Conservation (phyloP, 352 stramenopile genomes). For the Discostella stelligera region DNA sequence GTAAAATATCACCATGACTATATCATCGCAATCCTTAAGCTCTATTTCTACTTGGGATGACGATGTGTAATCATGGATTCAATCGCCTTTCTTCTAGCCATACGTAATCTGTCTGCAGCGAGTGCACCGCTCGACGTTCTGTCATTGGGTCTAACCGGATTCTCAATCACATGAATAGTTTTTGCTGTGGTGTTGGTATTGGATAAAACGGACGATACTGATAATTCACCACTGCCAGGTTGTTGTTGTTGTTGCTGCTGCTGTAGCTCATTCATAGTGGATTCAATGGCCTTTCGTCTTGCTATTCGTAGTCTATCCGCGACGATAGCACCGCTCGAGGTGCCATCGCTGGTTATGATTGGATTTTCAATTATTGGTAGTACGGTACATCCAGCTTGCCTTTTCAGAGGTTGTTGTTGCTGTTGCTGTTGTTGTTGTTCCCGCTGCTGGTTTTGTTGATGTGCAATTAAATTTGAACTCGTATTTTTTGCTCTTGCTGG, state of each 20-base stretch:
- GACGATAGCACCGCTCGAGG: constrained; percentile 31
- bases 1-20: not conserved
- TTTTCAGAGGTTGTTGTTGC: constrained; percentile 4
- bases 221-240: not conserved
- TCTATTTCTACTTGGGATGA: not conserved
- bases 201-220: not conserved
- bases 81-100: constrained; percentile 15
- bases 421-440: not conserved
- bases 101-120: constrained; percentile 16
- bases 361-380: constrained; percentile 27
- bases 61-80: constrained; percentile 9
- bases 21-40: no score
- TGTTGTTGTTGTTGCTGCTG: not conserved
- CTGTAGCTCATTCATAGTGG: constrained; percentile 12
- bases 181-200: not conserved
- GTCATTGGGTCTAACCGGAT: constrained; percentile 19
- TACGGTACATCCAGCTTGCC: constrained; percentile 10
- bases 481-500: not conserved
- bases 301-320: constrained; percentile 32
- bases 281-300: constrained; percentile 30
- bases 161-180: constrained; percentile 2
- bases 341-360: constrained; percentile 37
- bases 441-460: no score
- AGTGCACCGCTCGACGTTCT: constrained; percentile 17
- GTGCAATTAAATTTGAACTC: not conserved